Conservation (phyloP, 1,284 basidiomycete genomes). For the Ganoderma lucidum region DNA sequence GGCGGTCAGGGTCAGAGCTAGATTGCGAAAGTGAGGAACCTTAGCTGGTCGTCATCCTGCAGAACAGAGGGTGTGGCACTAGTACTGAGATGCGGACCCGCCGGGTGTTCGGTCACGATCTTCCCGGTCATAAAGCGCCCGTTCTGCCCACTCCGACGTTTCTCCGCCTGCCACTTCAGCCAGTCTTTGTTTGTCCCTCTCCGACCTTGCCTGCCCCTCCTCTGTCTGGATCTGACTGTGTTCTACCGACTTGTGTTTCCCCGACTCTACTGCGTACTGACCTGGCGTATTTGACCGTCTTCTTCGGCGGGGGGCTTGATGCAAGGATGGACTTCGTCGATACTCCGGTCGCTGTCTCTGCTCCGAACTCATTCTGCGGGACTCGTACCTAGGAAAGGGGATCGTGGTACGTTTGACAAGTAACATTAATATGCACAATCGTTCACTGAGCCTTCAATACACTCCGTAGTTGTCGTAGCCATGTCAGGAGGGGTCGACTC, state of each 20-base stretch:
- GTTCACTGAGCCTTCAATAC: background rate
- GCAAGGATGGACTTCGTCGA: constrained; percentile 33
- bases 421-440: background rate
- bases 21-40: background rate
- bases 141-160: background rate
- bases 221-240: background rate
- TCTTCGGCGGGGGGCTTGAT: constrained; percentile 25
- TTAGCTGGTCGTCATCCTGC: background rate
- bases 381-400: constrained; percentile 35
- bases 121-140: constrained; percentile 13
- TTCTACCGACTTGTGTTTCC: background rate
- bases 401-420: constrained; percentile 32
- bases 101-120: too few species aligned
- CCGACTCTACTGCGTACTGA: background rate
- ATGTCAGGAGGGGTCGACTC: constrained; percentile 99
- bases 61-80: background rate
- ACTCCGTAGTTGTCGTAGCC: constrained; percentile 79
- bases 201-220: background rate
- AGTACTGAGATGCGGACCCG: too few species aligned
- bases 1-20: background rate
- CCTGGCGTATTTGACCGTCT: background rate
- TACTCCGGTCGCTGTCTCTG: constrained; percentile 34
- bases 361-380: constrained; percentile 33
- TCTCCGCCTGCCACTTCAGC: constrained; percentile 2
- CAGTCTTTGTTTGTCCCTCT: too few species aligned